Evolutionary conservation across 2,329 filamentous ascomycete species (phyloP), one percentile per base, ranked within the genome.

Genomic region (Microcera coccophila): DNA sequence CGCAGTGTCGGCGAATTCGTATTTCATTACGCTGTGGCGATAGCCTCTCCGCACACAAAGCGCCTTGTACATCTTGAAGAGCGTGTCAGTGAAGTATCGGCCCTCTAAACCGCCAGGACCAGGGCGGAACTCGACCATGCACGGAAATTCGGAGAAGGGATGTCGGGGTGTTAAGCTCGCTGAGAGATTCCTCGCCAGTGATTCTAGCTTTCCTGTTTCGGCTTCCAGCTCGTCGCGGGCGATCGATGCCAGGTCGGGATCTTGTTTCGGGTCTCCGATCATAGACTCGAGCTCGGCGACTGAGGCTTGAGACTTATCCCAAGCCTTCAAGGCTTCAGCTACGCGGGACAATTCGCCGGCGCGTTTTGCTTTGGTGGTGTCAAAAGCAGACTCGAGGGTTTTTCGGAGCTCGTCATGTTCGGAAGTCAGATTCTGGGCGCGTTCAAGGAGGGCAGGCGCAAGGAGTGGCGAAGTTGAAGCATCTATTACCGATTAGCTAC

Each of bases 71-170:
- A 98, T 97, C 53, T 84, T 81, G 55, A 95, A 80, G 5, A 98
- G 68, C 39, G 93, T 82, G 41, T 87, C 86, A 11, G 90, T 89
- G 56, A 98, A 98, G 49, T 95, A 82, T 1, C 88, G 83, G 3
- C 91, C 90, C 68, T 98, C 93, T 44, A 89, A 82, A 2, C 93
- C 93, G 28, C 93, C 93, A 0, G 90, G 90, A 0, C 93, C 93
- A 0, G 93, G 93, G 1, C 90, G 81, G 46, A 98, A 86, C 68
- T 98, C 93, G 32, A 98, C 69, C 50, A 98, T 76, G 64, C 91
- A 97, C 40, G 90, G 89, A 54, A 97, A 77, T 49, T 89, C 79
- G 22, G 88, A 88, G 62, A 96, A 98, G 3, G 90, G 87, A 63
- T 98, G 90, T 31, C 82, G 80, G 1, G 93, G 93, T 14, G 95